Evolutionary conservation across 129 eudicot species (phyloP), one percentile per base, ranked within the genome.

Genomic region (Gnaphalium uliginosum): DNA sequence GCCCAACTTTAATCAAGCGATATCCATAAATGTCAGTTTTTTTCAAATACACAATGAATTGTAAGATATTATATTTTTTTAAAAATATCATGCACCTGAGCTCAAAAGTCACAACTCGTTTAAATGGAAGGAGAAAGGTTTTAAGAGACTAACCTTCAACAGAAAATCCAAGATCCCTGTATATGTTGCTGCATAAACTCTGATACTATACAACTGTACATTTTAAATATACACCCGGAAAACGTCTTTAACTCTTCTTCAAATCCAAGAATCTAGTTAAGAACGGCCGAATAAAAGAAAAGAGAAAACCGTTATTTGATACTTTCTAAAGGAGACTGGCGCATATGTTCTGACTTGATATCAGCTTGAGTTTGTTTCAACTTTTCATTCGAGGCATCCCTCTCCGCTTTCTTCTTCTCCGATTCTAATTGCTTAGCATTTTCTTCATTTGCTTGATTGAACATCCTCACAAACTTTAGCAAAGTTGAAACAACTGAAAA

Each of bases 321-420:
- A 74, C 72, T 83, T 73, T 21, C 66, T 37, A 82, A 37, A 57
- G 72, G 70, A 69, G 88, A 74, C 29, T 43, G 68, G 27, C 56
- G 19, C 37, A 63, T 41, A 39, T 74, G 68, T 43, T 75, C 86
- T 13, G 85, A 53, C 24, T 76, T 80, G 68, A 72, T 76, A 56
- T 61, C 41, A 27, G 89, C 67, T 74, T 76, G 72, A 57, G 70
- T 68, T 37, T 43, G 69, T 71, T 84, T 88, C 71, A 39, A 32
- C 73, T 75, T 78, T 61, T 82, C 89, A 50, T 50, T 81, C 69
- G 85, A 75, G 60, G 89, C 85, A 82, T 89, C 93, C 81, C 85
- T 89, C 73, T 85, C 97, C 26, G 83, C 91, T 77, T 89, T 89
- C 83, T 87, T 92, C 54, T 65, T 92, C 72, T 92, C 96, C 27